Evolutionary conservation across 2,329 filamentous ascomycete species (phyloP).

Genomic region (Geosmithia flava): DNA sequence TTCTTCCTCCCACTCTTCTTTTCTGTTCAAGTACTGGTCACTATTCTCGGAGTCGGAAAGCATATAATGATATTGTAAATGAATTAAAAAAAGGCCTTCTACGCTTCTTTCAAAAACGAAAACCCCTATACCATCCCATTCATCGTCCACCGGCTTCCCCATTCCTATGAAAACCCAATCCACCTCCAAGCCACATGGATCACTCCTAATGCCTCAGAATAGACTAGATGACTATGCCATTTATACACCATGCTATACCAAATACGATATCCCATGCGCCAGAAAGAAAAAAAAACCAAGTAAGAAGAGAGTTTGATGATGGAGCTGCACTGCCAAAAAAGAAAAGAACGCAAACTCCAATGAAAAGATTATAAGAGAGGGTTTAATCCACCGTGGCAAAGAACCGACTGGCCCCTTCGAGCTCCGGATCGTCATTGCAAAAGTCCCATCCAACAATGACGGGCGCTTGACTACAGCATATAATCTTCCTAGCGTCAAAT

Average conservation of each 20-base stretch:
- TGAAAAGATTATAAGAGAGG: too few species aligned
- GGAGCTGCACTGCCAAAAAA: too few species aligned
- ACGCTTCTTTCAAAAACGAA: too few species aligned
- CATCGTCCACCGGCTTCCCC: neutral
- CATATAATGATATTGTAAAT: neutral
- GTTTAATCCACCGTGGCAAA: constrained; percentile 48
- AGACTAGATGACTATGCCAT: neutral
- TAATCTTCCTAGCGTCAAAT: constrained; percentile 84
- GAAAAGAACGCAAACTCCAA: too few species aligned
- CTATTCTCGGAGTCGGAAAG: neutral
- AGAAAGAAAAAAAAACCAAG: neutral
- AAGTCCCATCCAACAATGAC: constrained; percentile 98
- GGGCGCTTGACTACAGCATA: constrained; percentile 86
- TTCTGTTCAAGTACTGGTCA: too few species aligned
- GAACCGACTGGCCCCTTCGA: constrained; percentile 66
- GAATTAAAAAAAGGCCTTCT: neutral
- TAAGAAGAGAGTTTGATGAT: neutral
- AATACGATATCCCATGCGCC: neutral
- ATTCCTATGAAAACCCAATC: neutral
- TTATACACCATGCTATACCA: neutral
- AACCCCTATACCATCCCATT: too few species aligned
- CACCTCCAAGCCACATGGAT: too few species aligned
- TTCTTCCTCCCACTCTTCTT: too few species aligned
- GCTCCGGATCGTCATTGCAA: constrained; percentile 70
- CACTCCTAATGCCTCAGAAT: neutral